Evolutionary conservation across 1,284 basidiomycete genomes (phyloP).

Genomic region (Spongiforma sp.): DNA sequence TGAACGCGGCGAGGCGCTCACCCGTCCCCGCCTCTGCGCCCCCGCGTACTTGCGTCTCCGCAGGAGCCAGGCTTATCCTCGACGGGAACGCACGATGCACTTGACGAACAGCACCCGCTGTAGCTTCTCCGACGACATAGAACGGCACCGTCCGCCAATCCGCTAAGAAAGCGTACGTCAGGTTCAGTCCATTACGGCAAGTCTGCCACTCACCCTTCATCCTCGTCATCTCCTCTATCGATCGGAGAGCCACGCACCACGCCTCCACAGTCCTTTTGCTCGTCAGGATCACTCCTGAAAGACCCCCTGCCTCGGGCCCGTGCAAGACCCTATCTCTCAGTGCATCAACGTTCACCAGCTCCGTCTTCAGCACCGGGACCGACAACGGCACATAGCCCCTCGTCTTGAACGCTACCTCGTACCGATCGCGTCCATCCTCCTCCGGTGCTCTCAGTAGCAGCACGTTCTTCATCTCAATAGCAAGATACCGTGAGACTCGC

Average conservation of each 20-base stretch:
- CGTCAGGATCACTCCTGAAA: slow-evolving; percentile 71
- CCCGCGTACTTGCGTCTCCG: slow-evolving; percentile 27
- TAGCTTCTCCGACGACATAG: slow-evolving; percentile 76
- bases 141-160: slow-evolving; percentile 65
- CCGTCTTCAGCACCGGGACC: slow-evolving; percentile 71
- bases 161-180: slow-evolving; percentile 17
- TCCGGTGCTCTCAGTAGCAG: slow-evolving; percentile 62
- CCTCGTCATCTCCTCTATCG: slow-evolving; percentile 2
- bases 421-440: slow-evolving; percentile 52
- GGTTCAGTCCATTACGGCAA: no score
- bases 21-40: slow-evolving; percentile 59
- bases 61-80: slow-evolving; percentile 36
- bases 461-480: slow-evolving; percentile 39
- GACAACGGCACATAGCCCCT: slow-evolving; percentile 57
- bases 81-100: slow-evolving; percentile 40
- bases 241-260: slow-evolving; percentile 53
- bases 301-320: slow-evolving; percentile 42
- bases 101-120: slow-evolving; percentile 51
- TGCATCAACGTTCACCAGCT: slow-evolving; percentile 50
- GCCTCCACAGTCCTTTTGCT: slow-evolving; percentile 75
- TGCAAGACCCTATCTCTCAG: slow-evolving; percentile 49
- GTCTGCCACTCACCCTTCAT: slow-evolving; percentile 25
- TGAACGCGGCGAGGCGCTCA: slow-evolving; percentile 68
- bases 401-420: slow-evolving; percentile 49
- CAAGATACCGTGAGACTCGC: neutral